Conservation (phyloP, 2,329 filamentous ascomycete genomes). For the Claviceps lovelessii region DNA sequence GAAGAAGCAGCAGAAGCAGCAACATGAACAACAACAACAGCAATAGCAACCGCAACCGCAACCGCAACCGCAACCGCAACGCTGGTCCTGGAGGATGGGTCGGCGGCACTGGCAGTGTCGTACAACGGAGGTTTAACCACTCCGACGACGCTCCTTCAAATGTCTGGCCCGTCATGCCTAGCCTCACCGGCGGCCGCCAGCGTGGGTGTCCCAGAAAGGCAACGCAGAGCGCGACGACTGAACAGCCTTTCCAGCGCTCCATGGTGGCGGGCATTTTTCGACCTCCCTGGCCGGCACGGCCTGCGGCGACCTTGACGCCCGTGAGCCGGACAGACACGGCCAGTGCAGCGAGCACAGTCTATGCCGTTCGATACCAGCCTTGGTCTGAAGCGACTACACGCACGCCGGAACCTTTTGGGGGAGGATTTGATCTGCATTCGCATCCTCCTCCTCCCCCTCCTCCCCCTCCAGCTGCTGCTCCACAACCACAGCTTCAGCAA, state of each 20-base stretch:
- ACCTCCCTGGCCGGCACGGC: constrained; percentile 43
- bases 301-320: constrained; percentile 39
- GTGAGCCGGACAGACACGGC: constrained; percentile 48
- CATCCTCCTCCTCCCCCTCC: background rate
- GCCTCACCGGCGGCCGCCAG: constrained; percentile 13
- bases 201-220: constrained; percentile 10
- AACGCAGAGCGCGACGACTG: constrained; percentile 9
- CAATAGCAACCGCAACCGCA: background rate
- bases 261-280: constrained; percentile 26
- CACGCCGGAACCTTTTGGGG: constrained; percentile 26
- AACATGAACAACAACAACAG: constrained; percentile 12
- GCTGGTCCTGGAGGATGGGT: background rate
- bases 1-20: background rate
- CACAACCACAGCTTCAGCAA: background rate
- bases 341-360: constrained; percentile 49
- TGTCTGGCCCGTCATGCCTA: constrained; percentile 16
- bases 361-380: constrained; percentile 47
- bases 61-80: background rate
- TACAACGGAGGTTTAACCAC: background rate
- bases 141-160: constrained; percentile 6
- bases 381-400: constrained; percentile 36
- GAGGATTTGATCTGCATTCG: constrained; percentile 25
- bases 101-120: background rate
- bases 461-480: constrained; percentile 2
- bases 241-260: constrained; percentile 14